Base-by-base conservation (phyloP, 140 eudicot species). In the Erigeron philadelphicus region DNA sequence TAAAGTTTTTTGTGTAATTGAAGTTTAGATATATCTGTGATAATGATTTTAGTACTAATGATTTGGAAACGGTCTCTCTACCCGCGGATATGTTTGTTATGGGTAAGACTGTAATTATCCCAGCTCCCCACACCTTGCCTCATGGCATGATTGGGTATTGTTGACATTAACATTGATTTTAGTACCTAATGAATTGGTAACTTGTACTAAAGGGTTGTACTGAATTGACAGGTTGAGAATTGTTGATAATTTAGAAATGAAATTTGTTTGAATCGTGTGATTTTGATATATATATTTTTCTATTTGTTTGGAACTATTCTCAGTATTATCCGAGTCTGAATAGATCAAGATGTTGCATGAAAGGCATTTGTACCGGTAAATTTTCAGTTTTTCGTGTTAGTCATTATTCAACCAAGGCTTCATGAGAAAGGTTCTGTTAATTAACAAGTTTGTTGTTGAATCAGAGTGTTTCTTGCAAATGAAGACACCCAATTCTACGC, bases 291-390 rank as follows among this genome's bases (percentile, higher is more conserved):
- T 47, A 61, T 55, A 10, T 64, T 69, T 65, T 12, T 12, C 23
- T 54, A 18, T 63, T 41, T 67, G 25, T 21, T 8, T 54, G 9
- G 9, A 45, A 45, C 62, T 6, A 15, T 7, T 76, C 73, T 53
- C 90, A 94, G 99, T 87, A 81, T 73, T 94, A 94, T 78, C 99
- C 99, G 40, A 94, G 97, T 74, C 89, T 94, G 46, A 94, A 94
- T 76, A 87, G 96, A 67, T 94, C 99, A 44, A 84, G 97, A 80
- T 94, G 97, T 84, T 89, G 99, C 83, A 80, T 77, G 15, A 94
- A 94, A 84, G 96, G 99, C 84, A 94, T 94, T 79, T 94, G 97
- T 74, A 94, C 99, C 0, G 97, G 99, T 94, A 83, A 41, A 11
- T 53, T 16, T 48, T 0, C 38, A 31, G 2, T 31, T 31, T 31